These are phyloP conservation scores for Aciculosporium take DNA, from an alignment of 2,329 filamentous ascomycete genomes.

Conservation along the genomic window DNA sequence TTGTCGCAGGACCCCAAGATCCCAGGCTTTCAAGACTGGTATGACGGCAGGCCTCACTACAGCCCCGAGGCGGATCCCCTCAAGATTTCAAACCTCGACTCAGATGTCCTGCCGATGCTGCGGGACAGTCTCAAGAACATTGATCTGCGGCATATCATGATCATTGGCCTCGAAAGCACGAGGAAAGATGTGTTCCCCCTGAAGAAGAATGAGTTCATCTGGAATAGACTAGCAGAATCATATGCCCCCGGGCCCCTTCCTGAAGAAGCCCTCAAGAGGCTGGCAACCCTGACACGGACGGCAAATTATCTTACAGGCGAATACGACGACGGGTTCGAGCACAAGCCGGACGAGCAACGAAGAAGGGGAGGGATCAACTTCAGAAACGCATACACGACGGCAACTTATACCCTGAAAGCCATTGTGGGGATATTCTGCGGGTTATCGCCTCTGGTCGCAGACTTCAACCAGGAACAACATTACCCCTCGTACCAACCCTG, in stretches of 20 bases:
- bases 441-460: slow-evolving; percentile 24
- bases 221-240: slow-evolving; percentile 19
- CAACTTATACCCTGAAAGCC: slow-evolving; percentile 31
- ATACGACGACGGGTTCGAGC: slow-evolving; percentile 20
- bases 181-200: slow-evolving; percentile 31
- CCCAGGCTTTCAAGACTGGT: slow-evolving; percentile 20
- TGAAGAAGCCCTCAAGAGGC: slow-evolving; percentile 13
- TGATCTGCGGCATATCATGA: slow-evolving; percentile 27
- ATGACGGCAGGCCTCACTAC: slow-evolving; percentile 14
- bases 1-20: slow-evolving; percentile 15
- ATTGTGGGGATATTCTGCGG: slow-evolving; percentile 27
- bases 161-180: slow-evolving; percentile 31
- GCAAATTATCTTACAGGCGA: slow-evolving; percentile 22
- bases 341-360: slow-evolving; percentile 5
- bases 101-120: slow-evolving; percentile 17
- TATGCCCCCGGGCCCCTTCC: slow-evolving; percentile 20
- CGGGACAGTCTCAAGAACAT: slow-evolving; percentile 15
- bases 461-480: slow-evolving; percentile 27
- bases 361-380: slow-evolving; percentile 25
- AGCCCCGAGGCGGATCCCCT: slow-evolving; percentile 23
- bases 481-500: slow-evolving; percentile 31
- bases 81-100: slow-evolving; percentile 25
- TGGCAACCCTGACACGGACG: slow-evolving; percentile 17
- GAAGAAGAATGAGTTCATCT: slow-evolving; percentile 25
- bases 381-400: slow-evolving; percentile 26